Evolutionary conservation across 768 basidiomycete genomes (phyloP), one percentile per base, ranked within the genome.

Genomic region (Tylopilus sp.): DNA sequence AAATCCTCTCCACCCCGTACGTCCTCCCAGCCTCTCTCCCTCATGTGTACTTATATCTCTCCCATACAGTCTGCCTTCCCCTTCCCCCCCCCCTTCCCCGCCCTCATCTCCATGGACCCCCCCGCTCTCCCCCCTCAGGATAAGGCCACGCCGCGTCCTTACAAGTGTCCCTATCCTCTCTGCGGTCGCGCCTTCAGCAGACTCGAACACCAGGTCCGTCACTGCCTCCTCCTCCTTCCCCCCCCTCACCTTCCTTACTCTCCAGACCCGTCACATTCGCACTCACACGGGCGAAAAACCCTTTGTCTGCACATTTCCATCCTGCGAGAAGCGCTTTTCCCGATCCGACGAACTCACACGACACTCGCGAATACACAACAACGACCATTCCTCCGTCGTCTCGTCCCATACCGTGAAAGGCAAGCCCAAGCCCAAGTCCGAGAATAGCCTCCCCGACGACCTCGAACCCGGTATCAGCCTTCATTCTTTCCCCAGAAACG

Each of bases 281-380:
- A 99, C 95, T 0, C 95, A 99, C 69, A 99, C 95, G 0, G 95
- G 95, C 63, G 95, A 99, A 73, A 98, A 97, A 61, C 95, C 95
- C 3, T 98, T 98, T 62, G 79, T 82, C 20, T 99, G 95, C 79
- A 86, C 83, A 2, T 91, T 86, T 68, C 84, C 91, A 4, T 82
- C 85, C n/a, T 99, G 95, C 79, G 95, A 97, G 71, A 99, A 98
- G 70, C 88, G 94, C 6, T 99, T 99, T 71, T 94, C 91, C 17
- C 86, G 95, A 52, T 93, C 91, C n/a, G 95, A 99, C 75, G 95
- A 99, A 71, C 82, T 99, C 57, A 99, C 95, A 25, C 81, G 95
- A 51, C 95, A 99, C 65, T 88, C 90, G 0, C 82, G 95, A 42
- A 99, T 98, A 59, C 95, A 99, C 71, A 83, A 82, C 65, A 81